A percentile compares a stretch with the other conserved stretches of the same genome.
Evolutionary conservation across 1,284 basidiomycete species (phyloP).

Genomic region (Malassezia yamatoensis): DNA sequence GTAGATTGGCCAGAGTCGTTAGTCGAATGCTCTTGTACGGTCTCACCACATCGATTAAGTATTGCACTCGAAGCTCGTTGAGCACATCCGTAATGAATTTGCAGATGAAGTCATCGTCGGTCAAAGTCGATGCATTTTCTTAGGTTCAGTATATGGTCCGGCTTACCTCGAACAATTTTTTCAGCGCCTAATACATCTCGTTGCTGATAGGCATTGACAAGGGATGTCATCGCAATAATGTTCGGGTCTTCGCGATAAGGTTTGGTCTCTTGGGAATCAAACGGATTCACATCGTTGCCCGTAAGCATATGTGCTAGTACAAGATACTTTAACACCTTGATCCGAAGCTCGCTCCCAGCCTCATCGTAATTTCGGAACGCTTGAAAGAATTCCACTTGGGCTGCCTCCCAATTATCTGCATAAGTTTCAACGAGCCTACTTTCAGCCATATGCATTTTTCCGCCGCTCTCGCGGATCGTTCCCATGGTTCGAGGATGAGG

Average conservation of each 20-base stretch:
- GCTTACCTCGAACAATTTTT: slow-evolving; percentile 62
- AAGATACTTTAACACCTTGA: slow-evolving; percentile 95
- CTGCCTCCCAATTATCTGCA: slow-evolving; percentile 83
- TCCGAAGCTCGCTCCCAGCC: slow-evolving; percentile 86
- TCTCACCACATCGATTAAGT: slow-evolving; percentile 92
- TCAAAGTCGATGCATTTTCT: slow-evolving; percentile 83
- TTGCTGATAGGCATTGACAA: slow-evolving; percentile 89
- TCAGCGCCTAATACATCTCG: slow-evolving; percentile 92
- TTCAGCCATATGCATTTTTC: slow-evolving; percentile 99
- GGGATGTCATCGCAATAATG: slow-evolving; percentile 93
- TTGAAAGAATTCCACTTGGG: slow-evolving; percentile 96
- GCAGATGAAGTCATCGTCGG: slow-evolving; percentile 85
- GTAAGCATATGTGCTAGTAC: slow-evolving; percentile 97
- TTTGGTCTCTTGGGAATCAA: slow-evolving; percentile 98
- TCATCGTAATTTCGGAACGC: slow-evolving; percentile 98
- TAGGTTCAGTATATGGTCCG: neutral
- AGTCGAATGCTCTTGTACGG: slow-evolving; percentile 59
- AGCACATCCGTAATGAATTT: slow-evolving; percentile 89
- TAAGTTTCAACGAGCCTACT: slow-evolving; percentile 54
- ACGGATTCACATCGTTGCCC: slow-evolving; percentile 95
- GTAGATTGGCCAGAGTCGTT: slow-evolving; percentile 58
- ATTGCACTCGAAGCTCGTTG: slow-evolving; percentile 82
- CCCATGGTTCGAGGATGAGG: slow-evolving; percentile 98
- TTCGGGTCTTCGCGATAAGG: slow-evolving; percentile 94
- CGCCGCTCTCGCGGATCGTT: slow-evolving; percentile 96